Evolutionary conservation across 1,284 basidiomycete genomes (phyloP), one percentile per base, ranked within the genome.

Genomic region (Papiliotrema flavescens): DNA sequence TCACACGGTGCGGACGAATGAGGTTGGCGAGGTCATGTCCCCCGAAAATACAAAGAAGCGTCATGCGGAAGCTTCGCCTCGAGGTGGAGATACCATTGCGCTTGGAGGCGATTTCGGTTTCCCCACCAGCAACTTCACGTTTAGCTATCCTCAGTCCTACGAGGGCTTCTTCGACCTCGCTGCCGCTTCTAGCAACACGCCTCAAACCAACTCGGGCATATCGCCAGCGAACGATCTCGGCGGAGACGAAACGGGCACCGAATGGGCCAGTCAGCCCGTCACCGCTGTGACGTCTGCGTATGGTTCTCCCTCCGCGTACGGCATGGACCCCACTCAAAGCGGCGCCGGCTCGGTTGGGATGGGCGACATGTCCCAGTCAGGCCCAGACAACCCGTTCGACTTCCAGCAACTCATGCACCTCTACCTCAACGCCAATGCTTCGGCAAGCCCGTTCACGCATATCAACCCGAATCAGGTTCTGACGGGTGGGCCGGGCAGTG

Each of bases 401-500:
- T 76, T 78, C 65, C 70, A 75, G 53, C 75, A 76, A 52, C 63
- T 78, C 45, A 77, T 78, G 76, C 69, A 75, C 48, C 62, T 77
- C 35, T 78, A 77, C 59, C 65, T 76, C 40, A 69, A 71, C 39
- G 68, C 74, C 41, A 71, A 72, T 47, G 59, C 66, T 9, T 53
- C 67, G 13, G 63, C 66, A 15, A 62, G 59, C 20, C 84, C 84
- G 3, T 90, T 84, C 77, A 91, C 89, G 32, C 87, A 90, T 73
- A 87, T 94, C 58, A 89, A 94, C 77, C 90, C 91, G 2, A 86
- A 85, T 20, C 89, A 93, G 73, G 87, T 92, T 47, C 78, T 91
- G 51, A n/a, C n/a, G n/a, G n/a, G n/a, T n/a, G n/a, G n/a, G n/a
- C n/a, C n/a, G n/a, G n/a, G n/a, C n/a, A n/a, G n/a, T n/a, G n/a